phyloP scores from a whole-genome alignment of 352 stramenopile genomes.

The Pythium volutum region DNA sequence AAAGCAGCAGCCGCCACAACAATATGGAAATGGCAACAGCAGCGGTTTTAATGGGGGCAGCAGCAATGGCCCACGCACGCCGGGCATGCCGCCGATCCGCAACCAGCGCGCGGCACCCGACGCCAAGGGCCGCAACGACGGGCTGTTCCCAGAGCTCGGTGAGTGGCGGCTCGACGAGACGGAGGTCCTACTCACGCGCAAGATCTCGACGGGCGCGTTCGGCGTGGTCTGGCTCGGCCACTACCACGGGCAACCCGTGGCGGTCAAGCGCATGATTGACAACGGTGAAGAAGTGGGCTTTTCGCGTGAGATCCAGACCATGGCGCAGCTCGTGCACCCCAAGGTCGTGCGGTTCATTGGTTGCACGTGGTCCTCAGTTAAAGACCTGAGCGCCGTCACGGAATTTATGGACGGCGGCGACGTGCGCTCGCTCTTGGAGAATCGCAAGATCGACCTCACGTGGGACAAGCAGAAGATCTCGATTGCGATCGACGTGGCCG shows the following conservation, averaged over 20 bases:
- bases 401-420: constrained; percentile 88
- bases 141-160: constrained; percentile 68
- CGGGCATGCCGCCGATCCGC: background rate
- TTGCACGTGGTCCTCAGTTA: constrained; percentile 76
- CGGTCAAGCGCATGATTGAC: constrained; percentile 87
- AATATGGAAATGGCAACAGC: background rate
- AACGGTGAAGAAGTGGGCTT: constrained; percentile 77
- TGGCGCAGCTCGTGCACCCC: constrained; percentile 73
- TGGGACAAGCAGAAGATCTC: constrained; percentile 82
- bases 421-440: constrained; percentile 80
- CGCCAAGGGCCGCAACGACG: constrained; percentile 39
- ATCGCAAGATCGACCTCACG: constrained; percentile 73
- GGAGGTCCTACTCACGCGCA: constrained; percentile 78
- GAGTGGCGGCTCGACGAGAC: constrained; percentile 78
- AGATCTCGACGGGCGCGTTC: constrained; percentile 80
- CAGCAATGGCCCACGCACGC: background rate
- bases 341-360: constrained; percentile 87
- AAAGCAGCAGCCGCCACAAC: constrained; percentile 17
- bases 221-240: constrained; percentile 84
- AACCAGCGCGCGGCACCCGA: constrained; percentile 2
- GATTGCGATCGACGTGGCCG: constrained; percentile 80
- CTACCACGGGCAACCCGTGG: constrained; percentile 83
- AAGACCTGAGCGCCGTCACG: constrained; percentile 73
- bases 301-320: constrained; percentile 78
- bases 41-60: too few species aligned